Evolutionary conservation across 1,284 basidiomycete species (phyloP).

Genomic region (Inonotus hispidus): DNA sequence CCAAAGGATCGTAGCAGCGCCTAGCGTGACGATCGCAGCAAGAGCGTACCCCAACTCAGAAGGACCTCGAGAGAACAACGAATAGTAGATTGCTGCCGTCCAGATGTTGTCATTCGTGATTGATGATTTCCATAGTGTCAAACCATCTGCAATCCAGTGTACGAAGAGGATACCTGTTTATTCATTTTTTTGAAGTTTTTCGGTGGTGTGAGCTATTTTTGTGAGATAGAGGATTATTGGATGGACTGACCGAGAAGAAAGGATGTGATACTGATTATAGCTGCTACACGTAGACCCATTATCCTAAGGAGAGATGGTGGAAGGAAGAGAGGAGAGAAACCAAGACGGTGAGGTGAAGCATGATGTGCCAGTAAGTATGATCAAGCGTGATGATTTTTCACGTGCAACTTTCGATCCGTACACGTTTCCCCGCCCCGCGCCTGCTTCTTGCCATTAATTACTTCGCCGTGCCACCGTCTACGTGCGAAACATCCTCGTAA

Average conservation of each 20-base stretch:
- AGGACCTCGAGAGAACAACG: slow-evolving; percentile 64
- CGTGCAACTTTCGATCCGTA: no score
- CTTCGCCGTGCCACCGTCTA: no score
- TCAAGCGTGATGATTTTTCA: slow-evolving; percentile 26
- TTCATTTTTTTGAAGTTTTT: not conserved
- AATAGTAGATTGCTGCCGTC: slow-evolving; percentile 74
- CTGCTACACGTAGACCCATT: slow-evolving; percentile 63
- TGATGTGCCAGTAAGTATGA: no score
- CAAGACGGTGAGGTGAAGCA: not conserved
- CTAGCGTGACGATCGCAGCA: slow-evolving; percentile 47
- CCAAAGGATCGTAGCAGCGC: slow-evolving; percentile 64
- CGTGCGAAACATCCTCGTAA: no score
- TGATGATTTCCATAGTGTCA: slow-evolving; percentile 79
- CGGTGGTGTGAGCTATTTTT: not conserved
- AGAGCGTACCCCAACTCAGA: slow-evolving; percentile 49
- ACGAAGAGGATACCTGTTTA: slow-evolving; percentile 67
- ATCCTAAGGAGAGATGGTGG: slow-evolving; percentile 2
- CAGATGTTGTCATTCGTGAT: slow-evolving; percentile 73
- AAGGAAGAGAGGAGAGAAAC: not conserved
- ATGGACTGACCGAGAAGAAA: slow-evolving; percentile 62
- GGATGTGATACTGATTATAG: slow-evolving; percentile 69
- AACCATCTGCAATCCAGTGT: slow-evolving; percentile 82
- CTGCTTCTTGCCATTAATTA: no score
- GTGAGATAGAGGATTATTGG: not conserved
- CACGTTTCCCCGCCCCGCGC: no score